phyloP scores from a whole-genome alignment of 768 basidiomycete genomes.

The Tulasnella sp. region DNA sequence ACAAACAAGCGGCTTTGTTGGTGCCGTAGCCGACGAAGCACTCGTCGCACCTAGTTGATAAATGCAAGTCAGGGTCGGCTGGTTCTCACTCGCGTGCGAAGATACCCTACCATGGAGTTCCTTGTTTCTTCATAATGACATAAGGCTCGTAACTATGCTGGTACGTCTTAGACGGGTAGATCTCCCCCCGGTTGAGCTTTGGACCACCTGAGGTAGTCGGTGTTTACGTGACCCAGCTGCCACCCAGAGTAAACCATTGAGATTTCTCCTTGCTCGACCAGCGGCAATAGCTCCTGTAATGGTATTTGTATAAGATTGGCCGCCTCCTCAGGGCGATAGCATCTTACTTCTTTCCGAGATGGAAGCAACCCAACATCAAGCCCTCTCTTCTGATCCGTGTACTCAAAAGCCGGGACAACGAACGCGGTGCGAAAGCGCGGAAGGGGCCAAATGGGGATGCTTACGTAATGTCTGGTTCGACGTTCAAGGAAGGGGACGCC shows the following conservation, averaged over 20 bases:
- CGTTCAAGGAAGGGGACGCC: too few species aligned
- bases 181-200: conserved; percentile 55
- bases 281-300: background rate
- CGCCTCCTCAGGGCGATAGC: conserved; percentile 35
- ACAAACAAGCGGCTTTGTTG: conserved; percentile 89
- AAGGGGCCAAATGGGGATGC: too few species aligned
- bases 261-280: conserved; percentile 39
- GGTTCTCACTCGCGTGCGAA: background rate
- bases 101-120: conserved; percentile 59
- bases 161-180: conserved; percentile 72
- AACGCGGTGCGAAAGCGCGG: too few species aligned
- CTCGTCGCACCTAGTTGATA: conserved; percentile 71
- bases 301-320: too few species aligned
- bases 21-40: conserved; percentile 87
- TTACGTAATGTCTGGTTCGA: too few species aligned
- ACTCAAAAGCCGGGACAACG: conserved; percentile 85
- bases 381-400: conserved; percentile 62
- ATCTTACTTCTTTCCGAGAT: conserved; percentile 59
- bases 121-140: conserved; percentile 72
- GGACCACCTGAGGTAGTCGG: conserved; percentile 70
- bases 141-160: conserved; percentile 88
- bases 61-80: background rate
- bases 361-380: conserved; percentile 59
- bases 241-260: conserved; percentile 76
- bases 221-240: conserved; percentile 75